These are phyloP conservation scores for Zygotorulaspora mrakii DNA, from an alignment of 1,139 yeast genomes.

Conservation along the genomic window DNA sequence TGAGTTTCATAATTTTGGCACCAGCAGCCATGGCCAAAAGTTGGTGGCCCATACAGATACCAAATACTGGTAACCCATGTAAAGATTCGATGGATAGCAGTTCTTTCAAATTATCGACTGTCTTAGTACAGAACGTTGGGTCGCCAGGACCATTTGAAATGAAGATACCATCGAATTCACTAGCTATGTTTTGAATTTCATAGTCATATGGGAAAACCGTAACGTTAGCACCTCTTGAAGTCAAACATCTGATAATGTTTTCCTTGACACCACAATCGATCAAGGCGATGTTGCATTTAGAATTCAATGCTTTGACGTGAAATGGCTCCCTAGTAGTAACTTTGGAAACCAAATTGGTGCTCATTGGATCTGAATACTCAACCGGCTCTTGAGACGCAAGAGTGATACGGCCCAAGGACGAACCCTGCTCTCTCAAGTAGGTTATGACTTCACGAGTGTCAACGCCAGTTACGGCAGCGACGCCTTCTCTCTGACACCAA, in stretches of 20 bases:
- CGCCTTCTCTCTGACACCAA: constrained; percentile 96
- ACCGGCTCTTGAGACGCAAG: constrained; percentile 64
- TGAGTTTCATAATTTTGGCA: constrained; percentile 86
- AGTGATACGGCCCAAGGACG: constrained; percentile 84
- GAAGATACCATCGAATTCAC: constrained; percentile 89
- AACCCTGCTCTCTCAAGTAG: constrained; percentile 91
- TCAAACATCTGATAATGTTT: constrained; percentile 88
- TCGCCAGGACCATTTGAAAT: constrained; percentile 98
- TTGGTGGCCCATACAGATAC: constrained; percentile 97
- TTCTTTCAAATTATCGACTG: constrained; percentile 69
- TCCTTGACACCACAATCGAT: constrained; percentile 98
- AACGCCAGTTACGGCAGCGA: constrained; percentile 94
- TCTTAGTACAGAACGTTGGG: constrained; percentile 86
- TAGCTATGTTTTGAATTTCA: constrained; percentile 86
- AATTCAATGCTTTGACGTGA: constrained; percentile 57
- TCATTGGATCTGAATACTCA: constrained; percentile 89
- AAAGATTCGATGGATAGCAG: constrained; percentile 54
- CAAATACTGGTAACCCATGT: constrained; percentile 82
- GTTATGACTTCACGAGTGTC: constrained; percentile 94
- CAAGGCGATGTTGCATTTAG: constrained; percentile 71
- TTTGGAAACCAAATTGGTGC: constrained; percentile 83
- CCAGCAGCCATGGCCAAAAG: constrained; percentile 91
- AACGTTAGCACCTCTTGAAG: constrained; percentile 89
- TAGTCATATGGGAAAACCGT: constrained; percentile 96
- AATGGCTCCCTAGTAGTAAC: constrained; percentile 95